These are phyloP conservation scores for Bolboschoenus planiculmis DNA, from an alignment of 176 grass and related monocot species.

Conservation along the genomic window DNA sequence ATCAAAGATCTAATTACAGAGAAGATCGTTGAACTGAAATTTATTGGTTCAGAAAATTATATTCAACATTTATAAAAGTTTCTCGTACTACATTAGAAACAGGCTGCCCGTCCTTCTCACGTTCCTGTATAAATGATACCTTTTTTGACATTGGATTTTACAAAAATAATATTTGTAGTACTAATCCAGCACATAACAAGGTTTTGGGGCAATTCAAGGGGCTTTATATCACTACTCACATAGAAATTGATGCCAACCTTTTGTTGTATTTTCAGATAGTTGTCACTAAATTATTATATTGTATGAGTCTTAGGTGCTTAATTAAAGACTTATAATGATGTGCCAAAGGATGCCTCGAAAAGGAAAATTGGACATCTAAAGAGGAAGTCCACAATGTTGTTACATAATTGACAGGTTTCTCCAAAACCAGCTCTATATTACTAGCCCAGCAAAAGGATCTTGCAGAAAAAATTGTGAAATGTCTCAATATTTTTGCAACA, in stretches of 20 bases:
- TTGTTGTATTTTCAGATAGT: not conserved
- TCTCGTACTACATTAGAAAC: no score
- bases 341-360: not conserved
- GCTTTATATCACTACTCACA: no score
- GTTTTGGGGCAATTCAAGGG: no score
- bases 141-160: no score
- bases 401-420: not conserved
- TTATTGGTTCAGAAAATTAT: no score
- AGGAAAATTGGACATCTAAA: not conserved
- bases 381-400: not conserved
- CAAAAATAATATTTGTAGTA: no score
- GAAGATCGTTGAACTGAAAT: no score
- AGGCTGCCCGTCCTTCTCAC: no score
- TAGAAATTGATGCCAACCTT: not conserved
- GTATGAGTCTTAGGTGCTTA: not conserved
- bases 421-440: not conserved
- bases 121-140: no score
- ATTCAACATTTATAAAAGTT: no score
- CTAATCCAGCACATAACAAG: no score
- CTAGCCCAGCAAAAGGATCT: not conserved
- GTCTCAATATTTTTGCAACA: constrained; percentile 12
- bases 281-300: not conserved
- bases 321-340: not conserved
- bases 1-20: no score
- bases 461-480: not conserved